Evolutionary conservation across 257 asterid genomes (phyloP), one percentile per base, ranked within the genome.

Genomic region (Verbascum thapsus): DNA sequence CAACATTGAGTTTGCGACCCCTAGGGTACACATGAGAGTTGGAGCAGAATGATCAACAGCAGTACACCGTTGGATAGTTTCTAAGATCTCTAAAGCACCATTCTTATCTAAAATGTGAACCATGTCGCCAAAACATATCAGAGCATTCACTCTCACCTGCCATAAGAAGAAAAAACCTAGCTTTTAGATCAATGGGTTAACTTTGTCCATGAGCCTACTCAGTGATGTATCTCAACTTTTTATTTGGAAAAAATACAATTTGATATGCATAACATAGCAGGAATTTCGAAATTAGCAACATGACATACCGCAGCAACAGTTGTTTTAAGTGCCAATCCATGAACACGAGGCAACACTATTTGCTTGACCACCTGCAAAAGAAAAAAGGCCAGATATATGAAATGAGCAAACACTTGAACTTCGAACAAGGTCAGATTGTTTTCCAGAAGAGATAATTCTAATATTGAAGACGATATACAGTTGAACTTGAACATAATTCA

Each of bases 21-120:
- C 96, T 63, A 94, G 99, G 68, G 97, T 94, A 73, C 97, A 87
- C 99, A 94, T 94, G 18, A 94, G 96, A 66, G 99, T 94, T 53
- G 99, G 99, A 70, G 99, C 86, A 78, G 99, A 90, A 80, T 80
- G 97, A 72, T 94, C 99, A 72, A 94, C 99, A 53, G 96, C 88
- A 23, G 97, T 87, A 78, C 99, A 94, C 34, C 95, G 81, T 65
- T 94, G 96, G 68, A 94, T 78, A 19, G 99, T 90, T 67, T 90
- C 96, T 80, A 90, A 69, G 65, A 90, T 80, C 17, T 90, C 97
- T 71, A 81, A 52, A 68, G 80, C 87, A 66, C 92, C 88, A 63
- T 51, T 70, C 76, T 87, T 94, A 56, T 94, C 99, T 58, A 94
- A 90, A 48, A 86, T 73, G 82, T 78, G 94, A 76, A 94, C 85